These are phyloP conservation scores for Diplocarpon mali DNA, from an alignment of 2,329 filamentous ascomycete species.

Conservation along the genomic window DNA sequence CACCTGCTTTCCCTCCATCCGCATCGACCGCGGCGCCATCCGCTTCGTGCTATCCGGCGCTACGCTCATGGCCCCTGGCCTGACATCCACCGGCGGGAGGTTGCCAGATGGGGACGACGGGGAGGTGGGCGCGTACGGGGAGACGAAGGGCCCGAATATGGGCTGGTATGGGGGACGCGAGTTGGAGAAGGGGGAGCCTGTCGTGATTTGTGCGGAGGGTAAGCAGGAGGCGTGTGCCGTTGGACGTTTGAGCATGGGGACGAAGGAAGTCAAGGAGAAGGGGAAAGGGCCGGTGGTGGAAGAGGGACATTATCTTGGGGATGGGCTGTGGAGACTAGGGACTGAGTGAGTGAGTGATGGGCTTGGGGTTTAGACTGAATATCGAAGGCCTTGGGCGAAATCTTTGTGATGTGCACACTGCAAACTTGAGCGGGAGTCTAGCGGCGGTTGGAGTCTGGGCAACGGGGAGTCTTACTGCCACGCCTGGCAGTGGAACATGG, in stretches of 20 bases:
- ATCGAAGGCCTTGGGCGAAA: neutral
- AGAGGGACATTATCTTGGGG: constrained; percentile 84
- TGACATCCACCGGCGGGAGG: constrained; percentile 74
- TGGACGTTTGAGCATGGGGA: constrained; percentile 71
- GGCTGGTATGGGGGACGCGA: constrained; percentile 49
- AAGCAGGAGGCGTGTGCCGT: constrained; percentile 88
- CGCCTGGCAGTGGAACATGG: no score
- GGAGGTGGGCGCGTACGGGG: constrained; percentile 28
- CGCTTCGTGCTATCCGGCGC: constrained; percentile 91
- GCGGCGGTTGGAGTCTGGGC: no score
- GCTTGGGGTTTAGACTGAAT: neutral
- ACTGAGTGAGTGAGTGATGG: constrained; percentile 17
- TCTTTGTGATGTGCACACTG: no score
- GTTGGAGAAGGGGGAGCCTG: constrained; percentile 68
- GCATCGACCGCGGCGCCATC: constrained; percentile 92
- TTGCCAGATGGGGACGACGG: constrained; percentile 44
- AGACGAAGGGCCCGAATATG: constrained; percentile 22
- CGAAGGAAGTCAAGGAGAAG: constrained; percentile 84
- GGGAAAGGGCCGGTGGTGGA: constrained; percentile 93
- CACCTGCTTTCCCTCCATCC: constrained; percentile 67
- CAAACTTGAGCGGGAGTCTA: no score
- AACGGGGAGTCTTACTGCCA: no score
- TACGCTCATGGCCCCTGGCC: constrained; percentile 88
- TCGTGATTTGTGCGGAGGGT: constrained; percentile 84
- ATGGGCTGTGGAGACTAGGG: constrained; percentile 68